phyloP scores from a whole-genome alignment of 768 basidiomycete species.

The Russula virescens region DNA sequence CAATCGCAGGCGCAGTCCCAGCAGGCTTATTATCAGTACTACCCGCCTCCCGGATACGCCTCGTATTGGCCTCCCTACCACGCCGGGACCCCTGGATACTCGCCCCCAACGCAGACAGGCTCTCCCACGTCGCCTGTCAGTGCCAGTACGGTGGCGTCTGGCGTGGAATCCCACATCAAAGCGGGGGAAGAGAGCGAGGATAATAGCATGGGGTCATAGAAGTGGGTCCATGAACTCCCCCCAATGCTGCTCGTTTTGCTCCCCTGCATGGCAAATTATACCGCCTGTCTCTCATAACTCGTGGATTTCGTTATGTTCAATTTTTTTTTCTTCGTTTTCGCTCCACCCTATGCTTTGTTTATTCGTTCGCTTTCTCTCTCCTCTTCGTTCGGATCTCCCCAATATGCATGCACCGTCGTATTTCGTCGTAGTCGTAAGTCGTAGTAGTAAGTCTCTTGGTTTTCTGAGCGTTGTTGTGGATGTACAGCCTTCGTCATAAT shows the following conservation, averaged over 20 bases:
- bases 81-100: slow-evolving; percentile 1
- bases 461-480: slow-evolving; percentile 1
- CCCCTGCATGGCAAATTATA: background rate
- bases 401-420: slow-evolving; percentile 5
- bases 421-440: background rate
- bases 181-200: slow-evolving; percentile 20
- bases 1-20: slow-evolving; percentile 9
- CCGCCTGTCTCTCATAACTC: slow-evolving; percentile 12
- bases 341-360: slow-evolving; percentile 2
- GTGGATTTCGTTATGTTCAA: background rate
- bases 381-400: slow-evolving; percentile 1
- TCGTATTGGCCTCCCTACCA: slow-evolving; percentile 23
- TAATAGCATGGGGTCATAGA: slow-evolving; percentile 12
- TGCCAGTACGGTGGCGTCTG: slow-evolving; percentile 18
- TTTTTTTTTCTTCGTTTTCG: background rate
- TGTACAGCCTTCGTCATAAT: slow-evolving; percentile 17
- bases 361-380: background rate
- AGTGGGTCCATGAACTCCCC: background rate
- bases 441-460: background rate
- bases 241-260: background rate
- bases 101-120: slow-evolving; percentile 12
- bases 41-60: slow-evolving; percentile 21
- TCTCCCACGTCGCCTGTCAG: slow-evolving; percentile 21
- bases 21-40: slow-evolving; percentile 21
- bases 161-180: slow-evolving; percentile 21